Base-by-base conservation (phyloP, 2,329 filamentous ascomycete genomes). In the Xylariales sp. region DNA sequence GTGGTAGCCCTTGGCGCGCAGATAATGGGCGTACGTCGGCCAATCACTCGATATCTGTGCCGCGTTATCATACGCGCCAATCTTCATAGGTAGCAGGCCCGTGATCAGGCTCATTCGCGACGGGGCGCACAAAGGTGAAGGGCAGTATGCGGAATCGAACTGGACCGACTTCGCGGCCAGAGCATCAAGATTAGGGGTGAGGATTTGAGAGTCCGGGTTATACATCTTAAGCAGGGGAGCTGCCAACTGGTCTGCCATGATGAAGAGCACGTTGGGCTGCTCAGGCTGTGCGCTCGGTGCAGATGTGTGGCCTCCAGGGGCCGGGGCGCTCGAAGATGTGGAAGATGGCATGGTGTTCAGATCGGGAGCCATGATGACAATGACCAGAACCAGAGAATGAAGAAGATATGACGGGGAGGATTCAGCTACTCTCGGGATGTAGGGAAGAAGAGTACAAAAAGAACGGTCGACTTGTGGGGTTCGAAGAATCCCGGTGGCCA, bases 201-300 rank as follows among this genome's bases (percentile, higher is more conserved):
- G 87, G 73, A 96, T 95, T 59, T 87, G 85, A 2, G 89, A 95
- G 37, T 84, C 72, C 31, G 82, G 76, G 62, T 96, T 90, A 70
- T 96, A 89, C 70, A 95, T 91, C 69, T 89, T 91, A 50, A 96
- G 78, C 51, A 90, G 76, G 14, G 90, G 90, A 19, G 90, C 90
- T 14, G 90, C 86, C 61, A 96, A 80, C 69, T 96, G 90, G 65
- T 96, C 90, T 38, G 90, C 90, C 89, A 96, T 95, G 67, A 96
- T 94, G 71, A 93, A 95, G 32, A 90, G 72, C 50, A 91, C 86
- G 63, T 90, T 90, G 44, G 85, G 85, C 58, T 74, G 74, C 49
- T 69, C 69, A 42, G 57, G 29, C 34, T 41, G 41, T 31, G 35
- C 33, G 12, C 33, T 27, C 34, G 40, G 28, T 7, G 35, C 25